A percentile compares a stretch with the other conserved stretches of the same genome.
These are phyloP conservation scores for Exophiala bonariae DNA, from an alignment of 2,329 filamentous ascomycete species.

Conservation along the genomic window DNA sequence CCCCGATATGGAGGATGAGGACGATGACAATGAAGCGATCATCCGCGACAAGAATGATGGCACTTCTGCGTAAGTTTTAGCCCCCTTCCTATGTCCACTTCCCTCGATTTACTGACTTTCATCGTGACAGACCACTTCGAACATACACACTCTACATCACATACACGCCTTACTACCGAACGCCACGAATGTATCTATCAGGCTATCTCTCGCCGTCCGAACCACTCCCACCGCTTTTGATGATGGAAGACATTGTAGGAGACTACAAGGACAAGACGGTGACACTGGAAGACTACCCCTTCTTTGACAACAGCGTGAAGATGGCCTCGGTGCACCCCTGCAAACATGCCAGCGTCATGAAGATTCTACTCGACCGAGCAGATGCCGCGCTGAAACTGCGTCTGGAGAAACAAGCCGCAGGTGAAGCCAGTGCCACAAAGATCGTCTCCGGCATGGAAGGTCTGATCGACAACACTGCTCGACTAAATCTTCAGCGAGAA, in stretches of 20 bases:
- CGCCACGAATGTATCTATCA: constrained; percentile 89
- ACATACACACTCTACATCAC: constrained; percentile 99
- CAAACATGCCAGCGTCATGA: constrained; percentile 98
- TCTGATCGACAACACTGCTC: constrained; percentile 75
- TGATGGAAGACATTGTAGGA: constrained; percentile 96
- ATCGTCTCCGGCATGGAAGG: constrained; percentile 72
- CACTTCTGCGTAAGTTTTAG: constrained; percentile 54
- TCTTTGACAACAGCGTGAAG: constrained; percentile 87
- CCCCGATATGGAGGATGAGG: constrained; percentile 97
- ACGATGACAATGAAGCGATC: constrained; percentile 90
- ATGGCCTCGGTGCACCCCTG: constrained; percentile 97
- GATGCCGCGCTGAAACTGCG: constrained; percentile 89
- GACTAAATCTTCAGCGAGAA: constrained; percentile 42
- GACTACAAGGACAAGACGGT: constrained; percentile 99
- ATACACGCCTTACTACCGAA: constrained; percentile 95
- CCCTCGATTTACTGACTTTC: constrained; percentile 10
- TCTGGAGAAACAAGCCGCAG: constrained; percentile 73
- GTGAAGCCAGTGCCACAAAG: constrained; percentile 46
- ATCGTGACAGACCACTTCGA: constrained; percentile 65
- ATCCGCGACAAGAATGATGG: constrained; percentile 69
- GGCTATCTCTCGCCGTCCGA: constrained; percentile 80
- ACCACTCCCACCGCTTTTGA: constrained; percentile 76
- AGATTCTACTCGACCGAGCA: constrained; percentile 89
- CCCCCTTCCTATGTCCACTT: constrained; percentile 1
- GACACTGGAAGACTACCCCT: constrained; percentile 95